These are phyloP conservation scores for Venturia carpophila DNA, from an alignment of 2,329 filamentous ascomycete species.

Conservation along the genomic window DNA sequence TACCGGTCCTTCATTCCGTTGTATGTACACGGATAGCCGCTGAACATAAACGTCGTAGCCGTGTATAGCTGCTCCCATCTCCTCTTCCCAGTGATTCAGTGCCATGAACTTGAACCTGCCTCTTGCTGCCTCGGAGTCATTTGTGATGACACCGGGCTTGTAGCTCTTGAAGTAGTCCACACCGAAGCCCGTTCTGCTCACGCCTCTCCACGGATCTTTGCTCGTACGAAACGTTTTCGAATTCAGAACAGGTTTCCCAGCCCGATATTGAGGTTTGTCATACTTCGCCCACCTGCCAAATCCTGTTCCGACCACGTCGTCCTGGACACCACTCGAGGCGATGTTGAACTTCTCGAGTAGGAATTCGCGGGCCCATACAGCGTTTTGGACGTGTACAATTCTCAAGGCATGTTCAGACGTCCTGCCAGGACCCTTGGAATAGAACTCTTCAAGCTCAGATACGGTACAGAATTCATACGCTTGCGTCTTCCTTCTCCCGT, in stretches of 20 bases:
- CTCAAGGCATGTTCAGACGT: slow-evolving; percentile 18
- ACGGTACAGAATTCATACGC: slow-evolving; percentile 43
- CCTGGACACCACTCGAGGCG: slow-evolving; percentile 31
- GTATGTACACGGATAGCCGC: slow-evolving; percentile 43
- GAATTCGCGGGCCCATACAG: slow-evolving; percentile 43
- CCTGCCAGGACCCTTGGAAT: slow-evolving; percentile 23
- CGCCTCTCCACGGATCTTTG: slow-evolving; percentile 44
- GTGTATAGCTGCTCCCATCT: slow-evolving; percentile 32
- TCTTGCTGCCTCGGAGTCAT: slow-evolving; percentile 18
- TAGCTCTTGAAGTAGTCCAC: slow-evolving; percentile 46
- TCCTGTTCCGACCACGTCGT: slow-evolving; percentile 41
- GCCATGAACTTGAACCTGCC: slow-evolving; percentile 40
- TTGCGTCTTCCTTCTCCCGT: slow-evolving; percentile 37
- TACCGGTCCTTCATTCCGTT: slow-evolving; percentile 30
- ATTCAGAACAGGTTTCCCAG: slow-evolving; percentile 45
- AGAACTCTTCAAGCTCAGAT: slow-evolving; percentile 38
- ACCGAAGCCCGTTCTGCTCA: slow-evolving; percentile 43
- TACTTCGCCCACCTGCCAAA: slow-evolving; percentile 45
- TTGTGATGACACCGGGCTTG: slow-evolving; percentile 24
- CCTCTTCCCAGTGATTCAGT: slow-evolving; percentile 41
- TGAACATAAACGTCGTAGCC: slow-evolving; percentile 45
- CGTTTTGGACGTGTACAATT: slow-evolving; percentile 44
- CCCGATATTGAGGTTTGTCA: slow-evolving; percentile 39
- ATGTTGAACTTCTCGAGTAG: slow-evolving; percentile 48
- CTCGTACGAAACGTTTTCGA: slow-evolving; percentile 45